Percentiles rank a stretch among this genome's conserved stretches.
Conservation (phyloP, 345 rosid species). For the Citrus mangshanensis region DNA sequence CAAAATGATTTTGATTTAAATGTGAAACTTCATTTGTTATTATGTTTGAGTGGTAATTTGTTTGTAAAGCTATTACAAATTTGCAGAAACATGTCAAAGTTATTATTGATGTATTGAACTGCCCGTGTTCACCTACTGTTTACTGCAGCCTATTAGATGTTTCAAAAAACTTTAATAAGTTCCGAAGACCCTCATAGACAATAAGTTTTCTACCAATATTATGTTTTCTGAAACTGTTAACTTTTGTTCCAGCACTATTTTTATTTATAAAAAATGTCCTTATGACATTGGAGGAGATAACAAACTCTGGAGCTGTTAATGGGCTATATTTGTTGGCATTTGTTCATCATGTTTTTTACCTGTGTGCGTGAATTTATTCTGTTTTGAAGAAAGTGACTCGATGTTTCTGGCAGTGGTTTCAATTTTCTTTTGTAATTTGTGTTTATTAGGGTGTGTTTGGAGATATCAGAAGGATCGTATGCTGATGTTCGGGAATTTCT, state of each 20-base stretch:
- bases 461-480: constrained; percentile 58
- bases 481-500: constrained; percentile 56
- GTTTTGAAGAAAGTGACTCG: not conserved
- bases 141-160: not conserved
- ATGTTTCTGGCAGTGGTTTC: not conserved
- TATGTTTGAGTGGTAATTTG: not conserved
- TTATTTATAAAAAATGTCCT: not conserved
- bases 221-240: not conserved
- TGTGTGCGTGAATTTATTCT: not conserved
- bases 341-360: not conserved
- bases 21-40: not conserved
- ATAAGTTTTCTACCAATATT: not conserved
- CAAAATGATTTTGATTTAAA: not conserved
- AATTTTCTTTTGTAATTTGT: constrained; percentile 9
- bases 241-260: not conserved
- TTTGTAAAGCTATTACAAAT: not conserved
- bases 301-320: not conserved
- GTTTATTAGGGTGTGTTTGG: constrained; percentile 62
- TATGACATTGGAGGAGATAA: not conserved
- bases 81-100: not conserved
- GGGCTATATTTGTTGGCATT: not conserved
- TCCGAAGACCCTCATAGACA: not conserved
- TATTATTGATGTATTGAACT: not conserved
- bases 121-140: not conserved
- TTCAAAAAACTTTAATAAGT: not conserved